phyloP scores from a whole-genome alignment of 1,284 basidiomycete species.

The Ustilago curta region DNA sequence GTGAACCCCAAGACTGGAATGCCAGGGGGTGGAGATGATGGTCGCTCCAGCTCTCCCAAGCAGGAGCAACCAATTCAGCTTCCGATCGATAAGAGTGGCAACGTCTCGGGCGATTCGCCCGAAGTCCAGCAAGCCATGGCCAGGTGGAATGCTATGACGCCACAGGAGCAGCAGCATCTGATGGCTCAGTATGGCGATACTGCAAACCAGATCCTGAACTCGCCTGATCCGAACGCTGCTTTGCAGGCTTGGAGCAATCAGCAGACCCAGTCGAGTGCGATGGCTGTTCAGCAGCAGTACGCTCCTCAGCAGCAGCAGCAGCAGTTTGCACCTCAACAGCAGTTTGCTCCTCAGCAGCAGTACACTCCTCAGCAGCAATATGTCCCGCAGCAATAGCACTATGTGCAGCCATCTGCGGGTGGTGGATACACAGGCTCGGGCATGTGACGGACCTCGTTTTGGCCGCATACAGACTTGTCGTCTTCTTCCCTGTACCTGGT shows the following conservation, averaged over 20 bases:
- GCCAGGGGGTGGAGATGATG: slow-evolving; percentile 20
- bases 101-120: slow-evolving; percentile 20
- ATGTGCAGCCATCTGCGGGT: background rate
- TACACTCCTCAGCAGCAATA: background rate
- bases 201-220: slow-evolving; percentile 30
- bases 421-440: slow-evolving; percentile 1
- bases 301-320: slow-evolving; percentile 2
- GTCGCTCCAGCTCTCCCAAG: background rate
- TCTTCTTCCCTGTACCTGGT: background rate
- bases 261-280: slow-evolving; percentile 4
- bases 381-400: background rate
- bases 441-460: background rate
- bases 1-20: slow-evolving; percentile 40
- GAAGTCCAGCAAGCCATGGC: slow-evolving; percentile 30
- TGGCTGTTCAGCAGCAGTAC: slow-evolving; percentile 4
- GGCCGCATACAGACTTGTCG: background rate
- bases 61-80: slow-evolving; percentile 7
- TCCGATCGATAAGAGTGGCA: slow-evolving; percentile 18
- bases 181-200: slow-evolving; percentile 21
- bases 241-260: slow-evolving; percentile 20
- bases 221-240: slow-evolving; percentile 34
- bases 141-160: slow-evolving; percentile 34
- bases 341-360: background rate
- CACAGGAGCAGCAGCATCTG: slow-evolving; percentile 41
- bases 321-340: background rate